These are phyloP conservation scores for Pythium biforme DNA, from an alignment of 352 stramenopile species.

Conservation along the genomic window DNA sequence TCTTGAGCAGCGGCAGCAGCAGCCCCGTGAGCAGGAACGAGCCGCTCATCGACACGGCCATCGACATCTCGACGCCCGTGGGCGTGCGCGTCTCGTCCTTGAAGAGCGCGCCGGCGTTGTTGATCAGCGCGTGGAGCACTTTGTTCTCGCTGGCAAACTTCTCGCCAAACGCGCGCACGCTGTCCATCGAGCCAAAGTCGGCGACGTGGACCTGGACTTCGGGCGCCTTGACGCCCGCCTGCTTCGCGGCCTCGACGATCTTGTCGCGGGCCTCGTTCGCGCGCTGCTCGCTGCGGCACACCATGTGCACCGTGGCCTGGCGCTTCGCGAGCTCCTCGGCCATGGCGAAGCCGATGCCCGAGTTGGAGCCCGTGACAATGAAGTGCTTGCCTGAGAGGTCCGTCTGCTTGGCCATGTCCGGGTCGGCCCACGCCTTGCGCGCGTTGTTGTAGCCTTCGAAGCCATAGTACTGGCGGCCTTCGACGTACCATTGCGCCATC, in stretches of 20 bases:
- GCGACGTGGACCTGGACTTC: conserved; percentile 42
- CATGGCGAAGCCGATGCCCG: conserved; percentile 39
- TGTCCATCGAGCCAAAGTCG: conserved; percentile 43
- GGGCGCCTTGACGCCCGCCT: conserved; percentile 29
- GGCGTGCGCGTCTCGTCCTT: conserved; percentile 34
- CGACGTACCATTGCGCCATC: conserved; percentile 44
- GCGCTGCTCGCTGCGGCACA: conserved; percentile 39
- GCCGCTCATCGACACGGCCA: conserved; percentile 41
- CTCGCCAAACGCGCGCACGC: conserved; percentile 38
- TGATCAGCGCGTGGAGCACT: conserved; percentile 42
- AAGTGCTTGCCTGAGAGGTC: conserved; percentile 46
- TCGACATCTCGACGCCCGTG: conserved; percentile 39
- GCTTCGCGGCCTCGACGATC: conserved; percentile 36
- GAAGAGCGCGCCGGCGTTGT: conserved; percentile 50
- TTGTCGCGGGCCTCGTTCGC: conserved; percentile 36
- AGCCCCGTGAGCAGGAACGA: conserved; percentile 48
- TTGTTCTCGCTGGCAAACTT: conserved; percentile 26
- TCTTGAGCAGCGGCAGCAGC: conserved; percentile 44
- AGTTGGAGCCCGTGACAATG: conserved; percentile 52
- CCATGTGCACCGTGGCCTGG: conserved; percentile 43
- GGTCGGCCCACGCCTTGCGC: conserved; percentile 33
- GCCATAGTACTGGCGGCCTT: conserved; percentile 36
- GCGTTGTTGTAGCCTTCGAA: conserved; percentile 33
- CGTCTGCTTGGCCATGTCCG: conserved; percentile 33
- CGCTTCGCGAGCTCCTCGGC: conserved; percentile 39